Evolutionary conservation across 2,329 filamentous ascomycete genomes (phyloP).

Genomic region (Penicillium carneum): DNA sequence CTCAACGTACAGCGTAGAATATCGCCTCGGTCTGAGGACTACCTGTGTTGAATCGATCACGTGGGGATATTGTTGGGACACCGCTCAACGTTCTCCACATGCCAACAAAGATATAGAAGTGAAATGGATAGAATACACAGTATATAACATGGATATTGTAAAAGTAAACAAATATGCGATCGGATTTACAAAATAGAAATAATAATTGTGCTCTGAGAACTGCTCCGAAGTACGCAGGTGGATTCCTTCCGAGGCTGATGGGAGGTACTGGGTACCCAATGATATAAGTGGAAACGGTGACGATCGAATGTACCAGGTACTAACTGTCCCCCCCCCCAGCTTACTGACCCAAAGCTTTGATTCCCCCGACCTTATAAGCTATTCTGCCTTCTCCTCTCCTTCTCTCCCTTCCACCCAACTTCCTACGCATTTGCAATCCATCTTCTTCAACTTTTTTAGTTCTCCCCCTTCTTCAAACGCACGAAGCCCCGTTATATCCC

Average conservation of each 20-base stretch:
- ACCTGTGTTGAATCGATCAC: conserved; percentile 37
- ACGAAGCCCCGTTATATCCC: conserved; percentile 88
- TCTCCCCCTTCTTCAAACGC: conserved; percentile 57
- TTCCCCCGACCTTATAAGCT: conserved; percentile 33
- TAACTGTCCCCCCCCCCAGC: conserved; percentile 18
- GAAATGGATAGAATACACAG: no score
- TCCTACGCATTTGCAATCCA: conserved; percentile 27
- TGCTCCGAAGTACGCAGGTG: conserved; percentile 7
- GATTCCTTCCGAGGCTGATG: conserved; percentile 25
- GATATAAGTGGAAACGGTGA: conserved; percentile 31
- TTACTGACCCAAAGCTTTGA: conserved; percentile 23
- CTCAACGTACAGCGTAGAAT: conserved; percentile 13
- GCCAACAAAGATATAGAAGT: neutral
- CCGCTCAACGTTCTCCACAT: conserved; percentile 32
- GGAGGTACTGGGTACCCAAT: conserved; percentile 36
- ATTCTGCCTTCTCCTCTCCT: conserved; percentile 23
- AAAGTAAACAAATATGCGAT: neutral
- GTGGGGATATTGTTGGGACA: conserved; percentile 35
- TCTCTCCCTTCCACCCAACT: conserved; percentile 27
- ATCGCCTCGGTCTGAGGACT: conserved; percentile 32
- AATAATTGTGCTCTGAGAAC: neutral
- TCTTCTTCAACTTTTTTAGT: conserved; percentile 29
- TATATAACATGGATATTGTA: neutral
- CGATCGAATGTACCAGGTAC: conserved; percentile 18
- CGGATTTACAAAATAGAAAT: neutral